Percentiles rank a stretch among this genome's conserved stretches.
These are phyloP conservation scores for Naganishia cerealis DNA, from an alignment of 1,284 basidiomycete species.

Conservation along the genomic window DNA sequence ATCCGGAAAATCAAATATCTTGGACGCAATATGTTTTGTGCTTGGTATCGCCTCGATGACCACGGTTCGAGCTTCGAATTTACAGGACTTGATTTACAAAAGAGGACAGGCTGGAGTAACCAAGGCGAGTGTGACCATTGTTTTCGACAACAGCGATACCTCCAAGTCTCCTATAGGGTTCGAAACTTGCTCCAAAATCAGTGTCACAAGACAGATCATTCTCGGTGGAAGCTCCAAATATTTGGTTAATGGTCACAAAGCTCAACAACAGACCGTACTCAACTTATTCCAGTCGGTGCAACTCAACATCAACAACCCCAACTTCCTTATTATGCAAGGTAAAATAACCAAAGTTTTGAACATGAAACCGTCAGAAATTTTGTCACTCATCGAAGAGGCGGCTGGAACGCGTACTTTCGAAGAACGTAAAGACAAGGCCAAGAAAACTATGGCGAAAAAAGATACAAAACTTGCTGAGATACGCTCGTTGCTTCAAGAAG, in stretches of 20 bases:
- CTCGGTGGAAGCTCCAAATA: slow-evolving; percentile 95
- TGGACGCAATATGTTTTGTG: slow-evolving; percentile 97
- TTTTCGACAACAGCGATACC: slow-evolving; percentile 98
- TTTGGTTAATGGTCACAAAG: slow-evolving; percentile 93
- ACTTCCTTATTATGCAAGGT: slow-evolving; percentile 98
- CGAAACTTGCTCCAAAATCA: slow-evolving; percentile 84
- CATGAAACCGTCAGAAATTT: slow-evolving; percentile 96
- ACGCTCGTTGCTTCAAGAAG: too few relatives aligned
- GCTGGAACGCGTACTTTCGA: slow-evolving; percentile 99
- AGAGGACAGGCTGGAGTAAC: slow-evolving; percentile 96
- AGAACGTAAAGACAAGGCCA: slow-evolving; percentile 94
- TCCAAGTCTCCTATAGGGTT: slow-evolving; percentile 78
- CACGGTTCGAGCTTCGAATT: too few relatives aligned
- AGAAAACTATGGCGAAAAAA: slow-evolving; percentile 96
- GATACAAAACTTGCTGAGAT: too few relatives aligned
- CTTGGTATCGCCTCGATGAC: too few relatives aligned
- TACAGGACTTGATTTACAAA: slow-evolving; percentile 83
- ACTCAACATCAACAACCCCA: slow-evolving; percentile 99
- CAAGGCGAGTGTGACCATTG: slow-evolving; percentile 96
- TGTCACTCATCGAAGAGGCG: slow-evolving; percentile 98
- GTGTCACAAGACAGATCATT: slow-evolving; percentile 92
- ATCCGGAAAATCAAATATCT: slow-evolving; percentile 90
- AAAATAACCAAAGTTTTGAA: slow-evolving; percentile 94
- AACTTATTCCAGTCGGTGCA: slow-evolving; percentile 98
- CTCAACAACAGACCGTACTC: slow-evolving; percentile 81